phyloP scores from a whole-genome alignment of 2,329 filamentous ascomycete genomes.

The Ophiocordyceps sinensis region DNA sequence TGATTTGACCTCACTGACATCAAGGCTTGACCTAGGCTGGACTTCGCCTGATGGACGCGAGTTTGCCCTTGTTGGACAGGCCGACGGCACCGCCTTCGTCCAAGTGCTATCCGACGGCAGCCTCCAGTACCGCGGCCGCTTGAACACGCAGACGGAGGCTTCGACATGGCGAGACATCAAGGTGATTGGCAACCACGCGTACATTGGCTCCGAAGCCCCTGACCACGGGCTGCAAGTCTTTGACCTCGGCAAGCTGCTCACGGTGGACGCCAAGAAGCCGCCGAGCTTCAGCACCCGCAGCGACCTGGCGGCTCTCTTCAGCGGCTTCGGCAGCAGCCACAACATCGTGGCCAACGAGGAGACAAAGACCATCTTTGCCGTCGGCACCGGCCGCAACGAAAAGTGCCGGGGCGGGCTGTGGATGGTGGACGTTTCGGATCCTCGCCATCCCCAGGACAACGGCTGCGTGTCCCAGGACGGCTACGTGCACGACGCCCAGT shows the following conservation, averaged over 20 bases:
- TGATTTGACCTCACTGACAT: neutral
- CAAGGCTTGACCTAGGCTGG: slow-evolving; percentile 18
- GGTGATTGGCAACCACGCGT: slow-evolving; percentile 19
- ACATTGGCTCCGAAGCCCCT: slow-evolving; percentile 28
- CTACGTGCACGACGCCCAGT: slow-evolving; percentile 39
- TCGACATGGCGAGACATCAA: slow-evolving; percentile 27
- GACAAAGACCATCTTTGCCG: slow-evolving; percentile 27
- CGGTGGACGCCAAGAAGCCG: slow-evolving; percentile 24
- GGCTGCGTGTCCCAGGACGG: slow-evolving; percentile 33
- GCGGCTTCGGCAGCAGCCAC: slow-evolving; percentile 27
- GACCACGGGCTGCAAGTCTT: slow-evolving; percentile 50
- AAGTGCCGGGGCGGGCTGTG: slow-evolving; percentile 34
- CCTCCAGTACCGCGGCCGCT: slow-evolving; percentile 30
- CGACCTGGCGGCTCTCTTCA: slow-evolving; percentile 22
- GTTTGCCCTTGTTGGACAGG: slow-evolving; percentile 32
- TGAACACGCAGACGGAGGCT: slow-evolving; percentile 24
- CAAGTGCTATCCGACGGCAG: slow-evolving; percentile 29
- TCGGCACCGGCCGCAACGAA: slow-evolving; percentile 22
- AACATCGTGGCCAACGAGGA: slow-evolving; percentile 37
- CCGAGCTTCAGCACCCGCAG: slow-evolving; percentile 16
- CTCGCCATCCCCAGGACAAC: slow-evolving; percentile 31
- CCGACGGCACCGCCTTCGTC: slow-evolving; percentile 34
- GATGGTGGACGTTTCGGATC: slow-evolving; percentile 39
- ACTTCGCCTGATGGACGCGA: slow-evolving; percentile 31
- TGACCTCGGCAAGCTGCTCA: slow-evolving; percentile 39